Base-by-base conservation (phyloP, 805 yeast genomes). In the Priceomyces medius region DNA sequence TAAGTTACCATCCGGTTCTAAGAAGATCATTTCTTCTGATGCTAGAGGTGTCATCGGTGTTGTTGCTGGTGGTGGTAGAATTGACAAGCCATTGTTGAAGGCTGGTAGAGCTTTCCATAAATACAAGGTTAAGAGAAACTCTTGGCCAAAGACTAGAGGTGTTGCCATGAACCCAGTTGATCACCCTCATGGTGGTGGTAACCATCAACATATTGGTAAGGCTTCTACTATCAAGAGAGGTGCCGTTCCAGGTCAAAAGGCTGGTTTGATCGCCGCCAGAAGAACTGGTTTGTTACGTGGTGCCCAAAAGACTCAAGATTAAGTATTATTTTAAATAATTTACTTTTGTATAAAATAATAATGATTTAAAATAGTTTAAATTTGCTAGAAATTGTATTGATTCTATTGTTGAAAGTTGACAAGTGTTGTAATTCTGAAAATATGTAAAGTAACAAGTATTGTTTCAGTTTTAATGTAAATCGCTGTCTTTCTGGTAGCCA, bases 131-230 rank as follows among this genome's bases (percentile, higher is more conserved):
- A 93, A 93, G 95, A 84, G 98, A 81, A 89, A 93, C 96, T 88
- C 96, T 59, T 93, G 98, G 98, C 99, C 99, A 79, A 90, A 88
- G 87, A 93, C 98, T 71, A 89, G 98, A 83, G 99, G 98, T 91
- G 98, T 91, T 73, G 99, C 99, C 74, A 91, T 93, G 99, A 91
- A 91, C 82, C 98, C 98, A 76, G 99, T 91, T 75, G 99, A 91
- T 76, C 99, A 91, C 83, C 99, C 99, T 75, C 99, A 91, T 77
- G 99, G 99, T 88, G 98, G 99, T 91, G 99, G 99, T 91, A 63
- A 63, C 66, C 68, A 63, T 59, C 63, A 58, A 51, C 63, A 58
- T 44, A 58, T 58, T 55, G 63, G 63, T 56, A 63, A 63, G 57
- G 68, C 68, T 54, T 63, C 68, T 48, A 63, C 68, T 53, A 63